Evolutionary conservation across 2,329 filamentous ascomycete species (phyloP).

Genomic region (Beauveria sp.): DNA sequence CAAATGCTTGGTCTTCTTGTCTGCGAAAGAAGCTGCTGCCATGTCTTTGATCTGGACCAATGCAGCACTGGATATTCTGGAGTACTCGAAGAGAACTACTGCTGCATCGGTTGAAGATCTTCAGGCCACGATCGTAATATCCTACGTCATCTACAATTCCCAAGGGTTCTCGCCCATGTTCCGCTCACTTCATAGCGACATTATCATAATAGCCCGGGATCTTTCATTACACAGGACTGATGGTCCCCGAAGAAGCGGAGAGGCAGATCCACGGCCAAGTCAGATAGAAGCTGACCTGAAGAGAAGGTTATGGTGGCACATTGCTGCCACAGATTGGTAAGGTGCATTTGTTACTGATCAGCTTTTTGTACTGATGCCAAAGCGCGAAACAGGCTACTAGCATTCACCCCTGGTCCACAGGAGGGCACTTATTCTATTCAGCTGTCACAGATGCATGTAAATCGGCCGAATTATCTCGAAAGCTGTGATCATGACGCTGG

Average conservation of each 20-base stretch:
- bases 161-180: slow-evolving; percentile 1
- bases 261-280: background rate
- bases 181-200: background rate
- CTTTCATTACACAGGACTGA: slow-evolving; percentile 1
- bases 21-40: background rate
- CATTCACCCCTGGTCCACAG: background rate
- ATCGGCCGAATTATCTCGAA: background rate
- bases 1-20: background rate
- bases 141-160: background rate
- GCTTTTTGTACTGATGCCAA: background rate
- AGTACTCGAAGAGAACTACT: background rate
- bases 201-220: background rate
- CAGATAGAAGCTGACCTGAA: background rate
- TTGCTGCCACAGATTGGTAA: slow-evolving; percentile 2
- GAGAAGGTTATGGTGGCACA: slow-evolving; percentile 3
- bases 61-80: background rate
- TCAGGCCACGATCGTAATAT: background rate
- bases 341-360: background rate
- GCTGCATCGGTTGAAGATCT: background rate
- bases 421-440: slow-evolving; percentile 3
- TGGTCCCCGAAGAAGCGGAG: background rate
- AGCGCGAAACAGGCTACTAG: background rate
- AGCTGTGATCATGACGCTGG: background rate
- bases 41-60: slow-evolving; percentile 1
- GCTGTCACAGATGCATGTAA: background rate